Conservation (phyloP, 2,329 filamentous ascomycete species). For the Exophiala dermatitidis region DNA sequence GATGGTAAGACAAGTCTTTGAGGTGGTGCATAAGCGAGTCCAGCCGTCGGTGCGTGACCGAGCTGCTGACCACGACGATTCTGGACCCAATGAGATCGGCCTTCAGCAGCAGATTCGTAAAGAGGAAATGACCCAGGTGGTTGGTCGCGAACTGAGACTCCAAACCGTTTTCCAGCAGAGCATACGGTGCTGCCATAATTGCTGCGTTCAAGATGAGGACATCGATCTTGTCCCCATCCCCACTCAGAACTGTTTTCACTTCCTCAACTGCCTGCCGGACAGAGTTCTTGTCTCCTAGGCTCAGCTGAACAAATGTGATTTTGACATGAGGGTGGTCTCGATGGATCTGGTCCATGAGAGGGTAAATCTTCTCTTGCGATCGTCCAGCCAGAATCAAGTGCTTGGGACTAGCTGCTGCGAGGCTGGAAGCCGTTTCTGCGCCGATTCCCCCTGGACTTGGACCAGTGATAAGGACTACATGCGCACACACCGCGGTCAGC, state of each 20-base stretch:
- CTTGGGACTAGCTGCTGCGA: conserved; percentile 28
- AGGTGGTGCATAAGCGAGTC: conserved; percentile 28
- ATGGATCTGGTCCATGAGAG: conserved; percentile 26
- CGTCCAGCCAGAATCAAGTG: conserved; percentile 29
- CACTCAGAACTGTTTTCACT: conserved; percentile 30
- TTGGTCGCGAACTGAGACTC: conserved; percentile 38
- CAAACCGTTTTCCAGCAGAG: conserved; percentile 30
- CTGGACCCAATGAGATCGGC: conserved; percentile 23
- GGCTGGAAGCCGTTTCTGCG: conserved; percentile 28
- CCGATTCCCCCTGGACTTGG: conserved; percentile 27
- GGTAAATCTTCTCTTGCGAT: conserved; percentile 26
- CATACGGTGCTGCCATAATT: conserved; percentile 33
- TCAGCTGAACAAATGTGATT: conserved; percentile 19
- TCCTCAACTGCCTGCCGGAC: conserved; percentile 26
- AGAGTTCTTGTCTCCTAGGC: conserved; percentile 14
- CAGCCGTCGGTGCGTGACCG: conserved; percentile 10
- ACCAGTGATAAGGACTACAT: conserved; percentile 29
- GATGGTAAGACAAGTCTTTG: conserved; percentile 32
- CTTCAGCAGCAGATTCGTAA: conserved; percentile 36
- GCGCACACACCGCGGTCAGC: too few relatives aligned
- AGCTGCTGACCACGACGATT: conserved; percentile 30
- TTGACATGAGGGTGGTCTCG: conserved; percentile 9
- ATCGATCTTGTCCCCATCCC: conserved; percentile 30
- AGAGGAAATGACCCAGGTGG: conserved; percentile 36
- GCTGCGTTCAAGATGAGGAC: conserved; percentile 42